Conservation (phyloP, 148 eudicot species). For the Rhododendron ferrugineum region DNA sequence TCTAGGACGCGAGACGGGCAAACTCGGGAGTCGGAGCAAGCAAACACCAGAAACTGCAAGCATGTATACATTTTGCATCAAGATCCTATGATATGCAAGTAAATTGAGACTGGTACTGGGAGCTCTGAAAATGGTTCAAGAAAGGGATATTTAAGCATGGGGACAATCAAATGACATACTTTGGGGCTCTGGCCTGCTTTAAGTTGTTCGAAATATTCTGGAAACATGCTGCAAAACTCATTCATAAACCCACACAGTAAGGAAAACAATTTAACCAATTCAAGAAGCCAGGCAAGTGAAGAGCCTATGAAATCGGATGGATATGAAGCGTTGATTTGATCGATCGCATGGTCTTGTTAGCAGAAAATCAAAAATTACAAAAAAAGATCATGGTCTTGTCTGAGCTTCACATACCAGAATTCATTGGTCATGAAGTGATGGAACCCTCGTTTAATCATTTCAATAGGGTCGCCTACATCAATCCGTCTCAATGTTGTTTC, state of each 20-base stretch:
- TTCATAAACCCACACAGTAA: neutral
- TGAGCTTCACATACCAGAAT: neutral
- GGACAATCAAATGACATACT: neutral
- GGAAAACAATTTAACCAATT: neutral
- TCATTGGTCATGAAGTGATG: neutral
- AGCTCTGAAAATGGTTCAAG: neutral
- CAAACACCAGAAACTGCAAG: constrained; percentile 37
- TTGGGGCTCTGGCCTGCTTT: constrained; percentile 3
- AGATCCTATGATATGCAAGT: neutral
- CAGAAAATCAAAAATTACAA: too few species aligned
- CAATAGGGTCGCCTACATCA: neutral
- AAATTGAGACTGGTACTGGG: neutral
- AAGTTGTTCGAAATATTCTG: constrained; percentile 5
- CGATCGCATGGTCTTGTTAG: neutral
- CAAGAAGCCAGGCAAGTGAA: neutral
- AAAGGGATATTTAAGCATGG: neutral
- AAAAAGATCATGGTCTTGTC: neutral
- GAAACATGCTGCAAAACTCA: constrained; percentile 6
- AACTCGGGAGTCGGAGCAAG: constrained; percentile 43
- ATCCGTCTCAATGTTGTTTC: neutral
- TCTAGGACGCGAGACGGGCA: constrained; percentile 26
- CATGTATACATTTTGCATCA: neutral
- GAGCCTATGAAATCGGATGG: neutral
- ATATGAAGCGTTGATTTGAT: neutral
- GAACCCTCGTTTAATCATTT: neutral